These are phyloP conservation scores for Yamadazyma tumulicola DNA, from an alignment of 805 yeast genomes.

Conservation along the genomic window DNA sequence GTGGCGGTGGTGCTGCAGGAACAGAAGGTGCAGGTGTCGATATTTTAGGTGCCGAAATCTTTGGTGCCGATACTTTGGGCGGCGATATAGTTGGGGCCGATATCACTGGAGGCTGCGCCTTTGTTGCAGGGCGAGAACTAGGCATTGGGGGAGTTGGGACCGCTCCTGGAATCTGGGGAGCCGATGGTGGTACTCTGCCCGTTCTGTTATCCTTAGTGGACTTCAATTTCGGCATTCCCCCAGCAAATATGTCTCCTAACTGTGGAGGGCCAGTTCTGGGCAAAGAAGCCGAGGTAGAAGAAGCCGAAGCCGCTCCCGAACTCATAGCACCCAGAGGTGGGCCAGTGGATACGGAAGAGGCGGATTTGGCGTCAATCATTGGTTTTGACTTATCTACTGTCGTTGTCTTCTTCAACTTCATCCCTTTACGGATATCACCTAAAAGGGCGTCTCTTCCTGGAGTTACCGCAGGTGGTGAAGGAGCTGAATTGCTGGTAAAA, in stretches of 20 bases:
- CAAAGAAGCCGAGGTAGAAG: conserved; percentile 10
- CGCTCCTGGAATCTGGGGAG: conserved; percentile 34
- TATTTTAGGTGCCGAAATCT: neutral
- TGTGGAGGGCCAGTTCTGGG: conserved; percentile 41
- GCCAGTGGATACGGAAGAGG: conserved; percentile 27
- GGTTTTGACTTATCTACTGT: conserved; percentile 50
- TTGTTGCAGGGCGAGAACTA: conserved; percentile 3
- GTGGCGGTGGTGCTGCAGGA: conserved; percentile 6
- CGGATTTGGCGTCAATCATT: conserved; percentile 49
- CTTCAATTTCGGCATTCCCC: conserved; percentile 73
- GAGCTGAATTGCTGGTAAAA: conserved; percentile 2
- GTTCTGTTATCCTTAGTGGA: conserved; percentile 34
- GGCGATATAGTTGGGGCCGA: neutral
- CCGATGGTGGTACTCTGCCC: conserved; percentile 32
- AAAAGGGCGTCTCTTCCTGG: conserved; percentile 50
- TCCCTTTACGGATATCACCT: conserved; percentile 74
- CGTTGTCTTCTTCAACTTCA: conserved; percentile 37
- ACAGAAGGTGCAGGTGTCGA: conserved; percentile 3
- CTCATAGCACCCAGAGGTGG: conserved; percentile 18
- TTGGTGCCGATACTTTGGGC: neutral
- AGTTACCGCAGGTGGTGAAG: conserved; percentile 19
- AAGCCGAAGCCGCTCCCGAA: conserved; percentile 9
- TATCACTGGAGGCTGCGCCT: neutral
- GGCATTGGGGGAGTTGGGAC: conserved; percentile 10
- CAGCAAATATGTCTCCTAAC: conserved; percentile 69